Evolutionary conservation across 176 grass and related monocot genomes (phyloP), one percentile per base, ranked within the genome.

Genomic region (Eleusine indica): DNA sequence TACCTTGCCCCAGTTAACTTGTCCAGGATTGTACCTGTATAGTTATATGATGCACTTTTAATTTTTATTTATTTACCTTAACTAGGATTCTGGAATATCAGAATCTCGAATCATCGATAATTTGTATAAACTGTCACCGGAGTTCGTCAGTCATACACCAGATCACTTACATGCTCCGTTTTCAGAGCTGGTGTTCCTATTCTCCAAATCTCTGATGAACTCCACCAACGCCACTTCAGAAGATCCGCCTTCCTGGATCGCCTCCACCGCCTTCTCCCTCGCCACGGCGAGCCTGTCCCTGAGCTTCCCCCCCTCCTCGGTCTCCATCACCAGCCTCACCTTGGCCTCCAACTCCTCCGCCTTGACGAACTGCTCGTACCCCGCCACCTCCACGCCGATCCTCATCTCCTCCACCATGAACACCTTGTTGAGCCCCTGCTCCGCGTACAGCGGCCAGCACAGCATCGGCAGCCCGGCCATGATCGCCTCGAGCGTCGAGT

Each of bases 371-470:
- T 83, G 16, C 17, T 92, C 88, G 40, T 74, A 90, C 0, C 82
- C 87, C 25, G 80, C 83, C 32, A 97, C 3, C 48, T 61, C 15
- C 51, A 94, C 79, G 0, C 64, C 89, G 19, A 97, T 41, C 29
- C 18, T 67, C 87, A 90, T 82, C 57, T 90, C 87, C 51, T 90
- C 88, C 30, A 91, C 87, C 84, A 97, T 81, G 57, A 89, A 53
- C 35, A 88, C 85, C 76, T 89, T 93, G 73, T 97, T 97, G 10
- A 85, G 4, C 32, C 66, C 13, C 62, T 97, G 94, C 81, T 97
- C 94, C 30, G 94, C 94, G 65, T 86, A 97, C 28, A 94, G 18
- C 2, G 91, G 94, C 91, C 89, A 97, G 54, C 78, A 88, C 2
- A 97, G 18, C 91, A 93, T 86, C 21, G 91, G 89, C 64, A 97